A percentile compares a stretch with the other conserved stretches of the same genome.
These are phyloP conservation scores for Globisporangium recalcitrans DNA, from an alignment of 352 stramenopile genomes.

Conservation along the genomic window DNA sequence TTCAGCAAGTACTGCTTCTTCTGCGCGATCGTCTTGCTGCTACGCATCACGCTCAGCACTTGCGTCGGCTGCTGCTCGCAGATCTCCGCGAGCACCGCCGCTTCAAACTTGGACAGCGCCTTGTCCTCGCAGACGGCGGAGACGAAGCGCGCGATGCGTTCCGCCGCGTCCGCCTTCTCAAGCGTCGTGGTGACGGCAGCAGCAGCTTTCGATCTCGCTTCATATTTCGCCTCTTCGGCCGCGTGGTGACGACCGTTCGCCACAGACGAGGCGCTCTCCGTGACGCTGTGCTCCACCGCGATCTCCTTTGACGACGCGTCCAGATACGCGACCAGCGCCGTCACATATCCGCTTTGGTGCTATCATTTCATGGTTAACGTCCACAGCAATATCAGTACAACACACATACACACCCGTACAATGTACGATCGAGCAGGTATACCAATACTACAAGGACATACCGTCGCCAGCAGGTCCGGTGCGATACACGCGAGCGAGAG, in stretches of 20 bases:
- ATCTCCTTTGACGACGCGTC: background rate
- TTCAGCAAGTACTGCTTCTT: constrained; percentile 50
- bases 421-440: no score
- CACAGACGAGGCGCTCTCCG: background rate
- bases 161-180: background rate
- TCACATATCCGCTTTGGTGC: constrained; percentile 19
- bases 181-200: background rate
- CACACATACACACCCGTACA: no score
- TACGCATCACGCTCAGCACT: constrained; percentile 32
- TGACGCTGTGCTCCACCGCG: background rate
- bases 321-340: constrained; percentile 16
- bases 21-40: constrained; percentile 22
- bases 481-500: constrained; percentile 52
- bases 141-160: constrained; percentile 30
- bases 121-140: constrained; percentile 35
- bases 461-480: constrained; percentile 35
- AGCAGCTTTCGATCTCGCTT: background rate
- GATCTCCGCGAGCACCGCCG: constrained; percentile 35
- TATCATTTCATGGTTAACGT: background rate
- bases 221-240: background rate
- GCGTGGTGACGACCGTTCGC: background rate
- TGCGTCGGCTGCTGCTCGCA: constrained; percentile 33
- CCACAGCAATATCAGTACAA: no score
- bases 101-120: constrained; percentile 39
- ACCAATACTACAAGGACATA: background rate